A percentile compares a stretch with the other conserved stretches of the same genome.
Evolutionary conservation across 352 stramenopile species (phyloP).

Genomic region (Phytophthora boehmeriae): DNA sequence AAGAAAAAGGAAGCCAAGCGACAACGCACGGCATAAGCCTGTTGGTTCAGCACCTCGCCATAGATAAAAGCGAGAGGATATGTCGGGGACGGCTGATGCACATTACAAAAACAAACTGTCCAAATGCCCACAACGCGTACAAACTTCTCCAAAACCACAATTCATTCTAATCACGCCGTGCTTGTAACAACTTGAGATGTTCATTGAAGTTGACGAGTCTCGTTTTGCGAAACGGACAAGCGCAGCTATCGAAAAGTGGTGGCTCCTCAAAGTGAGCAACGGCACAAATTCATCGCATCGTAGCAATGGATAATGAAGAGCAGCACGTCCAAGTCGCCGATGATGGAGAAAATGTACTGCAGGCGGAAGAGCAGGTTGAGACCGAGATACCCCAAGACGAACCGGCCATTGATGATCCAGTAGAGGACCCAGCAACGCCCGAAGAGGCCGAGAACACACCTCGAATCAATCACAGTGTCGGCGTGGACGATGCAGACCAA

Average conservation of each 20-base stretch:
- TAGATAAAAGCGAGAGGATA: conserved; percentile 16
- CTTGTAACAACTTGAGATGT: background rate
- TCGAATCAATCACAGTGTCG: background rate
- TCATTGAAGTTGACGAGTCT: background rate
- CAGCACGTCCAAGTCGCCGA: conserved; percentile 4
- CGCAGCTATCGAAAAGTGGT: conserved; percentile 15
- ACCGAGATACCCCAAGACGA: conserved; percentile 12
- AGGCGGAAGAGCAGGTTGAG: conserved; percentile 8
- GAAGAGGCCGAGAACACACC: conserved; percentile 16
- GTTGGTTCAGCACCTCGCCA: conserved; percentile 10
- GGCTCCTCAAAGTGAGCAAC: conserved; percentile 2
- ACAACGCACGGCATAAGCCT: conserved; percentile 27
- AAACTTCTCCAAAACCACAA: background rate
- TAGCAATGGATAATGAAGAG: conserved; percentile 23
- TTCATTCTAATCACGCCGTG: too few relatives aligned
- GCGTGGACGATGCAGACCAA: conserved; percentile 6
- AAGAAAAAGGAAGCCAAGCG: conserved; percentile 61
- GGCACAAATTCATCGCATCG: background rate
- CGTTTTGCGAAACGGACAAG: background rate
- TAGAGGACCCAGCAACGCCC: conserved; percentile 20
- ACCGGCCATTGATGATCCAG: conserved; percentile 4
- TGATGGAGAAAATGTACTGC: background rate
- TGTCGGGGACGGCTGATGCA: conserved; percentile 12
- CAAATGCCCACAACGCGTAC: conserved; percentile 5
- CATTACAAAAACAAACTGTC: conserved; percentile 14